These are phyloP conservation scores for Phytophthora nicotianae DNA, from an alignment of 352 stramenopile species.

Conservation along the genomic window DNA sequence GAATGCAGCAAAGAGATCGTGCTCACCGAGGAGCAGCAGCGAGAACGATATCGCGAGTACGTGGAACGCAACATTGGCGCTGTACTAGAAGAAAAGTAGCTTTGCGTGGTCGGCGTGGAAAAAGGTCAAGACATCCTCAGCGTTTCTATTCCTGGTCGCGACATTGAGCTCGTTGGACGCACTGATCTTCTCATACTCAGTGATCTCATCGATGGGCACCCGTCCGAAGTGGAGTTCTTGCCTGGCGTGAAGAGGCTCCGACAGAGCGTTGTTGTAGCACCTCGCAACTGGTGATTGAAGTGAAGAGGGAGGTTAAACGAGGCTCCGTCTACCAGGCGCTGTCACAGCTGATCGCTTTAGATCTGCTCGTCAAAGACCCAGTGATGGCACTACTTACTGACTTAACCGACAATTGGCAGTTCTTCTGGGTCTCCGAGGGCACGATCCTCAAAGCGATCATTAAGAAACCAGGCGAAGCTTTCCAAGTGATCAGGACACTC, in stretches of 20 bases:
- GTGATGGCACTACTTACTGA: constrained; percentile 57
- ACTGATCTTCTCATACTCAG: constrained; percentile 49
- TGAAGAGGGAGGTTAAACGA: constrained; percentile 37
- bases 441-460: constrained; percentile 32
- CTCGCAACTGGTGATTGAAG: constrained; percentile 62
- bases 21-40: constrained; percentile 37
- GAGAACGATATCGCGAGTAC: constrained; percentile 34
- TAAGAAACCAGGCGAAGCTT: constrained; percentile 25
- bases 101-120: constrained; percentile 45
- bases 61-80: constrained; percentile 41
- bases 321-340: constrained; percentile 38
- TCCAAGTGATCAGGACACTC: constrained; percentile 25
- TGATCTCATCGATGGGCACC: constrained; percentile 23
- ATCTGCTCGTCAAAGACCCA: constrained; percentile 38
- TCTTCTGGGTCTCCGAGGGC: constrained; percentile 48
- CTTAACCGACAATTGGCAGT: constrained; percentile 40
- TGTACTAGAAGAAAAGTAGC: constrained; percentile 32
- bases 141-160: constrained; percentile 20
- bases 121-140: constrained; percentile 33
- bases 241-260: constrained; percentile 40
- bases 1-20: not conserved
- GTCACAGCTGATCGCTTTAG: constrained; percentile 48
- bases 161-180: constrained; percentile 40
- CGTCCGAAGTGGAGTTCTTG: constrained; percentile 24
- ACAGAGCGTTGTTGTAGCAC: too few relatives aligned